Percentiles rank a stretch among this genome's conserved stretches.
phyloP scores from a whole-genome alignment of 306 rosid genomes.

The Hylodesmum podocarpum region DNA sequence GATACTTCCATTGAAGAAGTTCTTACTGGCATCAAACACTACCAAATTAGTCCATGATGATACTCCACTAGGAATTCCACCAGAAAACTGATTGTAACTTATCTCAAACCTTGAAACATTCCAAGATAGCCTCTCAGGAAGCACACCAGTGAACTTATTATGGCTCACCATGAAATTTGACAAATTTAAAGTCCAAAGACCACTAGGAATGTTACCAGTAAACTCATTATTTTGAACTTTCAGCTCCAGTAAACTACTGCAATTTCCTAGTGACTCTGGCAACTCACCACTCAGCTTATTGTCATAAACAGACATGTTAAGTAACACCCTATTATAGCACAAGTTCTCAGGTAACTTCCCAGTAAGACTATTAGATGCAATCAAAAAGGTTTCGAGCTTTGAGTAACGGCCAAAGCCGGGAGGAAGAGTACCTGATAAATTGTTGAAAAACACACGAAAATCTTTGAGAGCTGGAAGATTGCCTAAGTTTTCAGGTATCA shows the following conservation, averaged over 20 bases:
- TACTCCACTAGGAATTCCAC: constrained; percentile 48
- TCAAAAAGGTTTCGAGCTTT: constrained; percentile 27
- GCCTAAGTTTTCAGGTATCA: constrained; percentile 30
- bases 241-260: constrained; percentile 21
- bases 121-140: constrained; percentile 29
- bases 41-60: constrained; percentile 54
- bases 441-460: constrained; percentile 32
- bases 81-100: constrained; percentile 52
- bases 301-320: constrained; percentile 21
- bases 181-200: constrained; percentile 38
- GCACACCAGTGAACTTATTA: constrained; percentile 34
- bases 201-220: constrained; percentile 39
- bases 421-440: constrained; percentile 36
- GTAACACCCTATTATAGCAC: constrained; percentile 28
- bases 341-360: constrained; percentile 40
- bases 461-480: constrained; percentile 10
- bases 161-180: constrained; percentile 35
- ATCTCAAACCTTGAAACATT: constrained; percentile 40
- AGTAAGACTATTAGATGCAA: constrained; percentile 8
- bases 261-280: constrained; percentile 37
- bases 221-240: constrained; percentile 25
- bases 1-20: constrained; percentile 54
- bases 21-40: constrained; percentile 55
- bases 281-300: constrained; percentile 31
- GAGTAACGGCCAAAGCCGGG: constrained; percentile 29